A percentile compares a stretch with the other conserved stretches of the same genome.
Conservation (phyloP, 2,329 filamentous ascomycete genomes). For the Periconia macrospinosa region DNA sequence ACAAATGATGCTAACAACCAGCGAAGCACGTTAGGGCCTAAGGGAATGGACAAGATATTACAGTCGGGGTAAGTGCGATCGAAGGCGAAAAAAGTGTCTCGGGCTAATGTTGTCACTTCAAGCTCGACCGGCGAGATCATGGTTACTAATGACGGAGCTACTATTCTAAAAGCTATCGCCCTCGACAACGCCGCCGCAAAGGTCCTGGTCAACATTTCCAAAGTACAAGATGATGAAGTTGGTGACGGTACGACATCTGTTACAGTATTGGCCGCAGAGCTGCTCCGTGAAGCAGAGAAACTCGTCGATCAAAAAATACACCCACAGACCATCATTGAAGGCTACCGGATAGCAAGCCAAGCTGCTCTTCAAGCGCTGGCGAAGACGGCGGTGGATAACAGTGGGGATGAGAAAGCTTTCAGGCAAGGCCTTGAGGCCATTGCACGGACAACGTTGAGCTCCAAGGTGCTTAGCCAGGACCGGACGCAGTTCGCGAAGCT, state of each 20-base stretch:
- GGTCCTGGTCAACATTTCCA: constrained; percentile 98
- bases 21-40: constrained; percentile 92
- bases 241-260: constrained; percentile 99
- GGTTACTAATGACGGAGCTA: constrained; percentile 98
- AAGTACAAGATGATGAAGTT: constrained; percentile 98
- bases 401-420: constrained; percentile 79
- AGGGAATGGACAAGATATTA: constrained; percentile 99
- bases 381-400: constrained; percentile 85
- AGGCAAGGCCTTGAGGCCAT: constrained; percentile 87
- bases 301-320: constrained; percentile 98
- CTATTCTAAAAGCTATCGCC: constrained; percentile 96
- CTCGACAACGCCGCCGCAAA: constrained; percentile 98
- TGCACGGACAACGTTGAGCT: constrained; percentile 92
- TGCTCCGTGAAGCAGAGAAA: constrained; percentile 94
- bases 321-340: constrained; percentile 98
- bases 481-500: constrained; percentile 87
- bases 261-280: constrained; percentile 89
- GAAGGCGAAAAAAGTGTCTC: constrained; percentile 9
- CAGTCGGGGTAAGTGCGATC: constrained; percentile 77
- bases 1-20: too few relatives aligned
- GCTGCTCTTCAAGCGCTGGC: constrained; percentile 85
- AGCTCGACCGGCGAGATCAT: constrained; percentile 96
- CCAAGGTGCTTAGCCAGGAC: constrained; percentile 94
- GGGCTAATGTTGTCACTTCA: constrained; percentile 16
- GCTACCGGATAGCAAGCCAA: constrained; percentile 93